Base-by-base conservation (phyloP, 176 grass and related monocot species). In the Carex pumila region DNA sequence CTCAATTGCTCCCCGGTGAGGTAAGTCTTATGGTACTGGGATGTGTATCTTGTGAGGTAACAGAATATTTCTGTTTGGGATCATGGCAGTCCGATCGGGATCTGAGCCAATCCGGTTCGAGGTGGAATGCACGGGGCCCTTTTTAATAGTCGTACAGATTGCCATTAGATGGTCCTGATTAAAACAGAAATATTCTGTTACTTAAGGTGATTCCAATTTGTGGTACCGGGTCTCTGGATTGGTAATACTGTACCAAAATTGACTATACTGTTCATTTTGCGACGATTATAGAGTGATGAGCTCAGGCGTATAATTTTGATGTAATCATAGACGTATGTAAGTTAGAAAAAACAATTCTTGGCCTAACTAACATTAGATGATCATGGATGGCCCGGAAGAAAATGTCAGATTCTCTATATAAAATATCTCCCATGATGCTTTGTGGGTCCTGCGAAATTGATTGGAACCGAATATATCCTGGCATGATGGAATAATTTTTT, bases 1-100 rank as follows among this genome's bases (percentile, higher is more conserved):
- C 72, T 91, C 95, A 30, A 85, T 95, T 15, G 90, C 83, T 34
- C 91, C 92, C 1, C 66, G 95, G 57, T 97, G 86, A 92, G 68
- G 39, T 49, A 7, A 15, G 39, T 22, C 39, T 71, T 71, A 19
- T 37, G 3, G 71, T 53, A 34, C 32, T 1, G 32, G 32, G 32
- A 34, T 3, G 32, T 34, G 32, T 34, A 34, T 34, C 32, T 34
- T 34, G 2, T 34, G 32, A 34, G 32, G 32, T 34, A 34, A 34
- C 32, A 34, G 32, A 34, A 34, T 25, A 25, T 25, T 25, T 25
- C 25, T 25, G 3, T 34, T 2, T 34, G 32, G 3, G 32, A 34
- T 34, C 32, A 34, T 1, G 32, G 32, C 32, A 2, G 32, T 34
- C 32, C 32, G 32, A 34, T 34, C 32, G 32, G 32, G 32, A 34